Percentiles rank a stretch among this genome's conserved stretches.
phyloP scores from a whole-genome alignment of 768 basidiomycete genomes.

The Boletus sp. region DNA sequence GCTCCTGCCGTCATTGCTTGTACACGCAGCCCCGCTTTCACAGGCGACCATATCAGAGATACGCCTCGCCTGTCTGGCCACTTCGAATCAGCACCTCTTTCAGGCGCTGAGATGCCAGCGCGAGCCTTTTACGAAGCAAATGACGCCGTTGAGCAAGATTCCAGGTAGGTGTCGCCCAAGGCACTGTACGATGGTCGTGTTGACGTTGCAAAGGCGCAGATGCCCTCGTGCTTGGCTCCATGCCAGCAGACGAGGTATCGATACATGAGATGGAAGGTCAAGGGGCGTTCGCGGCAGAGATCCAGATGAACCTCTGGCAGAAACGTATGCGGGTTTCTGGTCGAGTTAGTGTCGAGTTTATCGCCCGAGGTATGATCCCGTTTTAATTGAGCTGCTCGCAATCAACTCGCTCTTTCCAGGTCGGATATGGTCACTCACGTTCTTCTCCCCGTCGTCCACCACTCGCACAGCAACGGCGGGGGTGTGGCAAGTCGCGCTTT shows the following conservation, averaged over 20 bases:
- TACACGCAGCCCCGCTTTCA: conserved; percentile 46
- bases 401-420: conserved; percentile 9
- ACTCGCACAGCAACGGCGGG: conserved; percentile 6
- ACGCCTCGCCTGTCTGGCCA: conserved; percentile 57
- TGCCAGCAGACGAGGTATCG: conserved; percentile 53
- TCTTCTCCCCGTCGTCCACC: conserved; percentile 17
- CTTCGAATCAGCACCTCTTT: conserved; percentile 26
- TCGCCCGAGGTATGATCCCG: conserved; percentile 46
- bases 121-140: conserved; percentile 5
- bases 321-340: conserved; percentile 68
- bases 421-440: conserved; percentile 28
- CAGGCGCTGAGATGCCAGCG: conserved; percentile 22
- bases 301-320: conserved; percentile 55
- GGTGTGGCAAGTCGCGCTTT: conserved; percentile 46
- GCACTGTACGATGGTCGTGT: too few relatives aligned
- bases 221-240: conserved; percentile 40
- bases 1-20: conserved; percentile 51
- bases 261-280: conserved; percentile 52
- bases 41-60: conserved; percentile 54
- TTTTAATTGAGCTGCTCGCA: not conserved
- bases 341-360: conserved; percentile 58
- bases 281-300: conserved; percentile 50
- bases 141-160: conserved; percentile 12
- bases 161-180: conserved; percentile 4
- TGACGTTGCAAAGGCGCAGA: conserved; percentile 41